These are phyloP conservation scores for Dendrobium chrysotoxum DNA, from an alignment of 106 monocot species.

Conservation along the genomic window DNA sequence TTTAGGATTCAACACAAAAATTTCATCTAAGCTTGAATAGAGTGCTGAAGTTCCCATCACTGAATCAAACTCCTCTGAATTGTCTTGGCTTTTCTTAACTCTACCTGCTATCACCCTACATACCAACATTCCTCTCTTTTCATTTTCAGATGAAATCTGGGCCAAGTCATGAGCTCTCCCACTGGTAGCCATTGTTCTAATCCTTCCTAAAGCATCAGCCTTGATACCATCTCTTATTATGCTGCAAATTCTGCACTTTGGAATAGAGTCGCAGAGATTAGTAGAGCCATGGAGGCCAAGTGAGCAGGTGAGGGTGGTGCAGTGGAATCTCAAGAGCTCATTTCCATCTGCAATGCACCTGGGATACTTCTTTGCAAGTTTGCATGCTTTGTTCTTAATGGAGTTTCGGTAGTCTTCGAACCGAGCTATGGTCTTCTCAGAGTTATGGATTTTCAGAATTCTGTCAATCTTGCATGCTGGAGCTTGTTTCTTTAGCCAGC, in stretches of 20 bases:
- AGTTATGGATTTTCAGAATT: constrained; percentile 74
- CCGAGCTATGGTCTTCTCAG: constrained; percentile 39
- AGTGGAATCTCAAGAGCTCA: constrained; percentile 75
- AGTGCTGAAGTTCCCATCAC: not conserved
- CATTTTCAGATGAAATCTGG: constrained; percentile 13
- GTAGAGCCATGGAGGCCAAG: constrained; percentile 47
- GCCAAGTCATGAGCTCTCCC: constrained; percentile 57
- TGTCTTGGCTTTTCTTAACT: constrained; percentile 36
- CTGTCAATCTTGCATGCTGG: constrained; percentile 56
- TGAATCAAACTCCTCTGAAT: constrained; percentile 1
- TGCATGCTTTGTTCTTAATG: constrained; percentile 53
- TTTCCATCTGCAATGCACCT: constrained; percentile 90
- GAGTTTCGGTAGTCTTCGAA: constrained; percentile 69
- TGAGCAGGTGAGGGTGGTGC: constrained; percentile 46
- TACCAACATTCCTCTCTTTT: constrained; percentile 73
- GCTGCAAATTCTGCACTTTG: constrained; percentile 50
- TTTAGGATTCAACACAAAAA: constrained; percentile 6
- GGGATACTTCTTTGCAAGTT: constrained; percentile 50
- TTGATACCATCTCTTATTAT: constrained; percentile 73
- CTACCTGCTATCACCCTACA: constrained; percentile 91
- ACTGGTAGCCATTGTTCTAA: constrained; percentile 63
- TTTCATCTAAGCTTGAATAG: not conserved
- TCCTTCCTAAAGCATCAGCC: constrained; percentile 33
- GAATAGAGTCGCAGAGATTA: constrained; percentile 31
- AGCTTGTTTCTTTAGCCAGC: constrained; percentile 69